Evolutionary conservation across 2,329 filamentous ascomycete genomes (phyloP).

Genomic region (Ceratocystis cacaofunesta): DNA sequence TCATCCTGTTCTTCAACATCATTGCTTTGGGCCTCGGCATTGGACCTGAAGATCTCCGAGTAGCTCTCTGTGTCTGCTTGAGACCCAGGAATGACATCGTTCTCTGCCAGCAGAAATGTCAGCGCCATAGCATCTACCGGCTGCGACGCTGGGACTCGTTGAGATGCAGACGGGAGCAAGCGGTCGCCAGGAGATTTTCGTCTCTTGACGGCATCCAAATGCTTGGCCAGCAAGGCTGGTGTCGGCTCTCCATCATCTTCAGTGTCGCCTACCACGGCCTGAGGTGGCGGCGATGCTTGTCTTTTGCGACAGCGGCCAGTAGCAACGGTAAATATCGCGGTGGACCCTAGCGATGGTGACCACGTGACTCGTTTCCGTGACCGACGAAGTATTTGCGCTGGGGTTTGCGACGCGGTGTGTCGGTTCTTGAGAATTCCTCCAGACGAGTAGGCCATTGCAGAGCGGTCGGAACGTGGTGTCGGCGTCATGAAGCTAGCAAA

Average conservation of each 20-base stretch:
- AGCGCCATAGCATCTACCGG: constrained; percentile 33
- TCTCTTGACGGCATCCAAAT: constrained; percentile 7
- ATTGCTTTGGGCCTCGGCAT: constrained; percentile 7
- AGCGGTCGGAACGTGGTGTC: not conserved
- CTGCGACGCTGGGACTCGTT: constrained; percentile 29
- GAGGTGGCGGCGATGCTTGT: constrained; percentile 11
- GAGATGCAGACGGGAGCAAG: constrained; percentile 30
- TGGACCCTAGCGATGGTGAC: constrained; percentile 20
- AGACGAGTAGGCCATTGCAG: not conserved
- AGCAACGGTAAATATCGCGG: constrained; percentile 11
- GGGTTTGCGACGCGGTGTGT: not conserved
- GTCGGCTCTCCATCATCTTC: constrained; percentile 17
- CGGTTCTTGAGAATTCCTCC: constrained; percentile 11
- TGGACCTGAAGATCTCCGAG: constrained; percentile 7
- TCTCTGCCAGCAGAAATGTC: constrained; percentile 34
- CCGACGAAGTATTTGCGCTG: not conserved
- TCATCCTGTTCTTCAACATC: constrained; percentile 1
- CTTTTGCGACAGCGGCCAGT: constrained; percentile 3
- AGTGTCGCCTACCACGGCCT: not conserved
- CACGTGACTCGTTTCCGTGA: constrained; percentile 26
- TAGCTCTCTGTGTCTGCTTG: constrained; percentile 12
- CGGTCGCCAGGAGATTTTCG: not conserved
- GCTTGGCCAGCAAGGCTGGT: constrained; percentile 14
- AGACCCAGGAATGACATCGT: constrained; percentile 16
- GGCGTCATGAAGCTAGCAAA: constrained; percentile 16